Base-by-base conservation (phyloP, 2,329 filamentous ascomycete genomes). In the Trichoderma gracile region DNA sequence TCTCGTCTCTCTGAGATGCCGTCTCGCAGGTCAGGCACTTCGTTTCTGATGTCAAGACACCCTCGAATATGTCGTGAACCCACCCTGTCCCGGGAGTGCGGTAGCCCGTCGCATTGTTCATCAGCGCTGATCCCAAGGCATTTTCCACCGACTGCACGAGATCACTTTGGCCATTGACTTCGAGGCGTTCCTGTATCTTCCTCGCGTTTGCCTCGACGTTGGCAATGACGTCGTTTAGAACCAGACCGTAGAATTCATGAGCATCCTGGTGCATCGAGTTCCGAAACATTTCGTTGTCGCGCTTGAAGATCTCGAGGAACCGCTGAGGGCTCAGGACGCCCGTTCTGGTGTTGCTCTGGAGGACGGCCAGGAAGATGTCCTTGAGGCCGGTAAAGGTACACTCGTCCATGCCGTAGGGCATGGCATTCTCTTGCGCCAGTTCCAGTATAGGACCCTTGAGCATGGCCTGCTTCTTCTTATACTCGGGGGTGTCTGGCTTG, bases 191-290 rank as follows among this genome's bases (percentile, higher is more conserved):
- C 55, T 83, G 82, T 57, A 88, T 78, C 64, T 86, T 84, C 71
- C 86, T 89, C 27, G 93, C 90, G 71, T 93, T 92, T n/a, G 87
- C 84, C 78, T 99, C 95, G 27, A 99, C 93, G 72, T 94, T 96
- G 54, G 93, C 86, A 59, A 99, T 94, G 40, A 99, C 91, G 74
- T 97, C 91, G 76, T 99, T 99, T n/a, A 99, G 82, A 2, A 99
- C 84, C 38, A 98, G 81, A 66, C 96, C 96, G 71, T 98, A 86
- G 70, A 99, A 99, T 74, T 99, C 95, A 76, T 99, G 95, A 1
- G 95, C 95, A 75, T 99, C 95, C 75, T 99, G 95, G 76, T 99
- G 95, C 91, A 97, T 97, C 4, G 93, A 91, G 45, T 93, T 94
- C 65, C 93, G 88, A 73, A 99, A 99, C 89, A 97, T 93, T 76